Evolutionary conservation across 352 stramenopile species (phyloP), one percentile per base, ranked within the genome.

Genomic region (Globisporangium cylindrosporum): DNA sequence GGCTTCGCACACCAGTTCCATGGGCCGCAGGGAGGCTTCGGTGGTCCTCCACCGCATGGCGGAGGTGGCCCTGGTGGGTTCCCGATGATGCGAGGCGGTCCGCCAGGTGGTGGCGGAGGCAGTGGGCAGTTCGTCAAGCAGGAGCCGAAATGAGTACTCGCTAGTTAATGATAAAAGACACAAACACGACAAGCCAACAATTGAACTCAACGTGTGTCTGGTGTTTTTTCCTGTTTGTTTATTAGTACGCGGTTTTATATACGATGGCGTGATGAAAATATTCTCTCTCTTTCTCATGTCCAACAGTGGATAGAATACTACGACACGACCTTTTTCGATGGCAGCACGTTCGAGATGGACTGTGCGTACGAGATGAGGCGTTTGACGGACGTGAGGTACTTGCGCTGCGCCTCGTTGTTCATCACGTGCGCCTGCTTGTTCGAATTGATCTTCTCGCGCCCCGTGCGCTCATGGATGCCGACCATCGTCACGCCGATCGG

Each of bases 371-470:
- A 99, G 72, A 99, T 98, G 41, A 99, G 85, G 9, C 97, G 91
- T 81, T 99, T 99, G 49, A 99, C 92, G 20, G 89, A 98, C 53
- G 97, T 99, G 62, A 99, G 89, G 77, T 99, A 99, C 84, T 99
- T 99, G 64, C 98, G 86, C 76, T 98, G 90, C 34, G 94, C 78
- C 78, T 99, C 98, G 73, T 98, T 98, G 91, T 99, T 99, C 97
- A 99, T 99, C 62, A 99, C 96, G 81, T 99, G 98, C 22, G 98
- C 98, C 69, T 99, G 96, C 77, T 99, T 99, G 78, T 97, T 94
- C 32, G 90, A 92, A 68, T 98, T 94, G 76, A 99, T 99, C 75
- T 98, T 98, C 60, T 97, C 92, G 8, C 93, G 88, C 3, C 96
- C 97, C 53, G 89, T 95, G 62, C 96, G 90, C 63, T 98, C 95